Evolutionary conservation across 352 stramenopile genomes (phyloP).

Genomic region (Pythium folliculosum): DNA sequence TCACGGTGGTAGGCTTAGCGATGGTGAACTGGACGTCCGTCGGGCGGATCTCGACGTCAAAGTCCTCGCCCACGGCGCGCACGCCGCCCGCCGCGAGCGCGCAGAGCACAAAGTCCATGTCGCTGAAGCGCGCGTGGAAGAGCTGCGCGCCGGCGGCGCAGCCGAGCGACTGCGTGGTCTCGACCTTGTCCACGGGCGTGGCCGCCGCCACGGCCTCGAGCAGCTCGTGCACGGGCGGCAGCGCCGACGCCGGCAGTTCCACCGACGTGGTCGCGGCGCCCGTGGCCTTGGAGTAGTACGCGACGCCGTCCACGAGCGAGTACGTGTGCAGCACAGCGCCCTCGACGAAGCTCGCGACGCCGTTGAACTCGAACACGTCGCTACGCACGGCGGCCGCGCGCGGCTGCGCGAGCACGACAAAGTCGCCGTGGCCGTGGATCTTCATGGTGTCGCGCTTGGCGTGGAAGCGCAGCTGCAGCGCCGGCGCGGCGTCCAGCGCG

Average conservation of each 20-base stretch:
- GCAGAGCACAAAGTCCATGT: constrained; percentile 52
- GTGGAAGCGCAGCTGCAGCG: constrained; percentile 39
- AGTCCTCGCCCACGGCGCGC: constrained; percentile 44
- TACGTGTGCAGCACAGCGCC: constrained; percentile 41
- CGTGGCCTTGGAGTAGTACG: constrained; percentile 19
- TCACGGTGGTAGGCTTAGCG: constrained; percentile 24
- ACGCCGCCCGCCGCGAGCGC: constrained; percentile 31
- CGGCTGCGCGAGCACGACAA: constrained; percentile 46
- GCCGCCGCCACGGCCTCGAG: constrained; percentile 37
- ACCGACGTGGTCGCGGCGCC: neutral
- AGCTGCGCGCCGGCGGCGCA: constrained; percentile 39
- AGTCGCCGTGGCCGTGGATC: constrained; percentile 44
- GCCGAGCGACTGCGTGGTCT: constrained; percentile 43
- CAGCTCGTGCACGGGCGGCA: constrained; percentile 35
- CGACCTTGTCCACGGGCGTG: constrained; percentile 35
- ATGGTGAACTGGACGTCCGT: constrained; percentile 9
- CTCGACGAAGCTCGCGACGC: constrained; percentile 35
- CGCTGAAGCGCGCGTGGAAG: constrained; percentile 43
- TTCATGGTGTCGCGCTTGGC: constrained; percentile 57
- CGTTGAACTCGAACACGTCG: constrained; percentile 42
- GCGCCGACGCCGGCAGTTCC: neutral
- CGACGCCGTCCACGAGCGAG: constrained; percentile 35
- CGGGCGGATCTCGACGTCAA: constrained; percentile 34
- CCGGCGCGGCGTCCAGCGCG: constrained; percentile 33
- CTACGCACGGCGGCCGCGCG: constrained; percentile 15